Base-by-base conservation (phyloP, 2,329 filamentous ascomycete species). In the Tolypocladium endophyticum region DNA sequence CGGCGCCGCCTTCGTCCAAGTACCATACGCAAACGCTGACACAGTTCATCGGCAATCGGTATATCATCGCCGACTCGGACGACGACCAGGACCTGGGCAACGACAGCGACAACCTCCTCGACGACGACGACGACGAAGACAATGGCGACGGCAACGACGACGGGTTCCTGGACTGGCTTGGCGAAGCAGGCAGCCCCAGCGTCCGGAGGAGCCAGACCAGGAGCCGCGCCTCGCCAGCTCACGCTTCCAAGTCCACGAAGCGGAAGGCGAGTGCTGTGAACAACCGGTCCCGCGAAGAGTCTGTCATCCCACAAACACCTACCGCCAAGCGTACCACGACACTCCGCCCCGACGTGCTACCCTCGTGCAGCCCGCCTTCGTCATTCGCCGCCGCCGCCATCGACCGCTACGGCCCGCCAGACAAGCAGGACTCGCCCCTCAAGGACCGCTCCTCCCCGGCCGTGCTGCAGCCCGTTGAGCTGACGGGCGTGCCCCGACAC, bases 261-360 rank as follows among this genome's bases (percentile, higher is more conserved):
- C 25, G 30, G 16, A 33, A 36, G 18, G n/a, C 30, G 36, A 56
- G 39, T 18, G 56, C 57, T n/a, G 56, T 16, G 20, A n/a, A 23
- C 38, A n/a, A 5, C 14, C 33, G 23, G 38, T 63, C 62, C 8
- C 70, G 71, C 2, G 68, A 74, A 43, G 67, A 68, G 28, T 73
- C 74, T 0, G 61, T 73, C n/a, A 67, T 76, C 7, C 77, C 77
- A 0, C 74, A 78, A 60, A 81, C 78, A 7, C 78, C 77, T 0
- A 62, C 63, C 20, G 30, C 50, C 1, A 72, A 71, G 57, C 67
- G 63, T 12, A 59, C 58, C 57, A 60, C 58, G 5, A 28, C 61
- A 14, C 67, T 67, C 23, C 71, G 70, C 41, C 64, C 71, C 2
- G 76, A 79, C 62, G 75, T 80, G 8, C 77, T 77, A 1, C 78